A percentile compares a stretch with the other conserved stretches of the same genome.
These are phyloP conservation scores for Fremontodendron californicum DNA, from an alignment of 345 rosid species.

Conservation along the genomic window DNA sequence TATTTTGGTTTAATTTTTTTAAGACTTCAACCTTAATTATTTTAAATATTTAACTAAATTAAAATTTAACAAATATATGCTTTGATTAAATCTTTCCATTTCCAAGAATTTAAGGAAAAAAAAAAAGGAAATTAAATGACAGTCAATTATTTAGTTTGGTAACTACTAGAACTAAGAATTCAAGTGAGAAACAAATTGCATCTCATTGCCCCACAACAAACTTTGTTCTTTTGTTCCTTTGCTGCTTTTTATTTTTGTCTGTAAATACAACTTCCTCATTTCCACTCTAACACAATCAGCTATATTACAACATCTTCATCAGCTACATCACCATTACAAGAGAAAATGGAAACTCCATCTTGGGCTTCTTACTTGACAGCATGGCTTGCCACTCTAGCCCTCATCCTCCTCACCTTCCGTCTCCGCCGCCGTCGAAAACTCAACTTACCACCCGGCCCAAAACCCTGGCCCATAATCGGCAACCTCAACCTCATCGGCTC, in stretches of 20 bases:
- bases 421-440: conserved; percentile 32
- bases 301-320: neutral
- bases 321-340: neutral
- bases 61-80: too few species aligned
- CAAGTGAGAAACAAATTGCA: neutral
- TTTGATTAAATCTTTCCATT: too few species aligned
- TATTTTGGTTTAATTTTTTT: too few species aligned
- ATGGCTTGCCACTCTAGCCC: conserved; percentile 32
- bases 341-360: conserved; percentile 18
- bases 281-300: neutral
- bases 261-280: neutral
- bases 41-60: too few species aligned
- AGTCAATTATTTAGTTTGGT: too few species aligned
- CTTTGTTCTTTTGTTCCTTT: too few species aligned
- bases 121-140: too few species aligned
- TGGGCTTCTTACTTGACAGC: conserved; percentile 12
- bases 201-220: neutral
- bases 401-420: conserved; percentile 32
- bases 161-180: neutral
- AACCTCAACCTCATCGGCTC: conserved; percentile 60
- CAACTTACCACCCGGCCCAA: conserved; percentile 58
- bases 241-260: neutral
- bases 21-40: too few species aligned
- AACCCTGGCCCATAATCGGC: conserved; percentile 68
- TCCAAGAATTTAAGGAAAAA: too few species aligned